These are phyloP conservation scores for Daldinia decipiens DNA, from an alignment of 495 filamentous ascomycete genomes.

Conservation along the genomic window DNA sequence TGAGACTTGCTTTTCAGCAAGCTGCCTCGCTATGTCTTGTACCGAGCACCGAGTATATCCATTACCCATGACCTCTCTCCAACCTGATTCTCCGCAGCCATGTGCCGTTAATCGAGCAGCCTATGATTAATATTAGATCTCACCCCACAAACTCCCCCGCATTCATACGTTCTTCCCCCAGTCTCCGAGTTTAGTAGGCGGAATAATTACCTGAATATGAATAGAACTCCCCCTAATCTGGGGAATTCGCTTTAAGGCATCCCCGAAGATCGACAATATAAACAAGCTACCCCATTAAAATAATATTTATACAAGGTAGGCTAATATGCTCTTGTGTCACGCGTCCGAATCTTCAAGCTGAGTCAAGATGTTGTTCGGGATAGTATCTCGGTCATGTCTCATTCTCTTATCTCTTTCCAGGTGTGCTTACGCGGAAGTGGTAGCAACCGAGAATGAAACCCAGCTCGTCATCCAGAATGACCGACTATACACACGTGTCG, in stretches of 20 bases:
- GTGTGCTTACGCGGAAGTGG: conserved; percentile 35
- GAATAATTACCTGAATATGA: conserved; percentile 40
- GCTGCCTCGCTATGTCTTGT: conserved; percentile 31
- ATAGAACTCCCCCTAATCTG: conserved; percentile 18
- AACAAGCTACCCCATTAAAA: conserved; percentile 39
- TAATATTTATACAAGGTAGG: conserved; percentile 29
- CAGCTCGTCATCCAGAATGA: conserved; percentile 58
- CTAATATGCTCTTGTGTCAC: conserved; percentile 39
- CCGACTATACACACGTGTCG: conserved; percentile 58
- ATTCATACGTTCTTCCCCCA: conserved; percentile 20
- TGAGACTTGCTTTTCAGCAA: neutral
- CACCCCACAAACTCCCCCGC: conserved; percentile 44
- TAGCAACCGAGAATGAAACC: conserved; percentile 41
- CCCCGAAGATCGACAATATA: conserved; percentile 45
- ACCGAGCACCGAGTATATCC: conserved; percentile 39
- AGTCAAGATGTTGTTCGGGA: conserved; percentile 35
- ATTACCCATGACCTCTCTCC: conserved; percentile 31
- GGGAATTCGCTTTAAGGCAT: conserved; percentile 32
- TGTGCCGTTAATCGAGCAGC: conserved; percentile 33
- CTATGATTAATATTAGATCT: conserved; percentile 28
- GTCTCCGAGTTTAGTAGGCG: conserved; percentile 33
- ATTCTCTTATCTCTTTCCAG: conserved; percentile 27
- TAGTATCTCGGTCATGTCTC: conserved; percentile 31
- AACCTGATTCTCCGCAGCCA: conserved; percentile 38
- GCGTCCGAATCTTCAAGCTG: conserved; percentile 27